A percentile compares a stretch with the other conserved stretches of the same genome.
Conservation (phyloP, 169 alveolate genomes). For the Plasmodium gaboni region DNA sequence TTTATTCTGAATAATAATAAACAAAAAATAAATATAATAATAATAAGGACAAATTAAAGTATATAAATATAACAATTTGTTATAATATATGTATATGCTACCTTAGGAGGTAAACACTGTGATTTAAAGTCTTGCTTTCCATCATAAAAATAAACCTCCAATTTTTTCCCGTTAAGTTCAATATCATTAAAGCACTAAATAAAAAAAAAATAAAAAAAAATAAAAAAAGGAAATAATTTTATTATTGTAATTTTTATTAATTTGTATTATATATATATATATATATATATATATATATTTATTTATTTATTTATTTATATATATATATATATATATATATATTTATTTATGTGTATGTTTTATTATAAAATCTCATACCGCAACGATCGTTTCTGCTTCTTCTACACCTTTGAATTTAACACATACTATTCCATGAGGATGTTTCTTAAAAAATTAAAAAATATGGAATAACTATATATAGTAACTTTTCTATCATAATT, state of each 20-base stretch:
- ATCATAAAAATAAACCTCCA: constrained; percentile 90
- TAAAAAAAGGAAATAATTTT: constrained; percentile 52
- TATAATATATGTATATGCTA: background rate
- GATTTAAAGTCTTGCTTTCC: constrained; percentile 90
- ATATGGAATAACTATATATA: constrained; percentile 73
- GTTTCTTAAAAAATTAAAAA: constrained; percentile 84
- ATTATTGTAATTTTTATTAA: constrained; percentile 1
- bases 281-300: background rate
- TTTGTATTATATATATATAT: background rate
- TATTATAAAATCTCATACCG: constrained; percentile 40
- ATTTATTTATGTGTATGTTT: constrained; percentile 4
- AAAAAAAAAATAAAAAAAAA: constrained; percentile 10
- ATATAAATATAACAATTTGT: background rate
- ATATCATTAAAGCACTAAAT: constrained; percentile 85
- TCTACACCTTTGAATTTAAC: constrained; percentile 87
- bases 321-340: background rate
- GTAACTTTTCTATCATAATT: constrained; percentile 74
- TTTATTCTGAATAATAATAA: constrained; percentile 14
- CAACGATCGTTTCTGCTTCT: constrained; percentile 86
- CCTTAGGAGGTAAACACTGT: constrained; percentile 83
- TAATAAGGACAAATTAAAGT: background rate
- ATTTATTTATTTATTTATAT: background rate
- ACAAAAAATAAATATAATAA: constrained; percentile 7
- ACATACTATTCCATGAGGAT: constrained; percentile 91
- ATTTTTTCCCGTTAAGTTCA: constrained; percentile 83